Evolutionary conservation across 768 basidiomycete species (phyloP), one percentile per base, ranked within the genome.

Genomic region (Lentinus brumalis): DNA sequence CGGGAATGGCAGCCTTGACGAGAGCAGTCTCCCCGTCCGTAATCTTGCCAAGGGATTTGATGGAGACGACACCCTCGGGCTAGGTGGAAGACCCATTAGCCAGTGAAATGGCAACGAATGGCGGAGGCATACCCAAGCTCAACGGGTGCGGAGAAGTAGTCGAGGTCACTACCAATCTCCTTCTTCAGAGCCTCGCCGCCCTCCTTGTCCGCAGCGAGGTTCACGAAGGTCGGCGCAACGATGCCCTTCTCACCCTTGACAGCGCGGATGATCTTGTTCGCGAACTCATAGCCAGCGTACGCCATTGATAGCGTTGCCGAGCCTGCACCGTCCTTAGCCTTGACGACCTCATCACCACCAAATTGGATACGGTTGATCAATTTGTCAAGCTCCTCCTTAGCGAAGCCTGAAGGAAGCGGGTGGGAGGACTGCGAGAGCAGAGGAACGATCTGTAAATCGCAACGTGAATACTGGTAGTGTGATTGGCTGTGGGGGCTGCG

Each of bases 261-360:
- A 21, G 96, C 96, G 45, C 86, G 84, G 70, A 98, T 81, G 70
- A 98, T 78, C 71, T 93, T 91, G 66, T 74, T 74, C 31, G 94
- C 85, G 70, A 98, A 98, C 76, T 94, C 88, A 52, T 91, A 92
- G 59, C 95, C 96, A 53, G 96, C 92, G 68, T 89, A 94, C 1
- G 94, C 94, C 95, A 98, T 98, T 38, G 92, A 94, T 59, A 96
- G 85, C n/a, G 95, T 97, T 9, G 96, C 96, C 35, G 93, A 95
- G 47, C 97, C 97, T 54, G 88, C 86, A 66, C 88, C 88, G 69
- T 93, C 90, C 81, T 99, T 99, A 46, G 97, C 97, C 79, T 97
- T 91, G 73, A 98, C 96, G 70, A 98, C 96, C 78, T 98, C 96
- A 68, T 97, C 96, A 59, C 95, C 96, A 58, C 96, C 96, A 70